Base-by-base conservation (phyloP, 306 rosid species). In the Calophaca sinica region DNA sequence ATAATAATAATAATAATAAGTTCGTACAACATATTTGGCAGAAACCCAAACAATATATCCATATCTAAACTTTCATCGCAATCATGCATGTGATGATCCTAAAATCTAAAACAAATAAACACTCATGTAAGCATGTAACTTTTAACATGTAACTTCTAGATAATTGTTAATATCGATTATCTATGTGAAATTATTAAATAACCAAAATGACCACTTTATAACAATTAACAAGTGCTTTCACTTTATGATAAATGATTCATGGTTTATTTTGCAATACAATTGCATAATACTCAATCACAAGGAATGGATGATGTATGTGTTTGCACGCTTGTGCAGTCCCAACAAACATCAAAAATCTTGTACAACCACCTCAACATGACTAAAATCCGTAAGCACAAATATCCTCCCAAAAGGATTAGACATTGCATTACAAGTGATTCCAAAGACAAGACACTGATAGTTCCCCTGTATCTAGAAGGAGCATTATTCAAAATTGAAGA, bases 401-500 rank as follows among this genome's bases (percentile, higher is more conserved):
- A 20, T 20, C 26, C 26, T 20, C 26, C 26, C 26, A 20, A 20
- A 20, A 7, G 73, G 36, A 33, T 33, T 33, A 0, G 36, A 33
- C 76, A 82, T 78, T 60, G 80, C 80, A 68, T 74, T 35, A 73
- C 67, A 20, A 38, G 45, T 12, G 59, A 75, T 76, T 79, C 75
- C 41, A 42, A 72, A 81, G 80, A 53, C 70, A 76, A 84, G 73
- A 82, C 82, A 81, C 64, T 75, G 67, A 85, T 81, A 76, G 80
- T 66, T 82, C 66, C 74, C 72, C 73, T 62, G 79, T 46, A 76
- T 31, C 74, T 73, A 76, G 86, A 87, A 71, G 85, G 74, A 86
- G 83, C 84, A 86, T 89, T 89, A 89, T 89, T 88, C 85, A 89
- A 86, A 87, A 86, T 74, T 72, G 79, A 60, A 78, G 84, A 83